These are phyloP conservation scores for Isoetes taiwanensis DNA, from an alignment of 75 land plant species.

Conservation along the genomic window DNA sequence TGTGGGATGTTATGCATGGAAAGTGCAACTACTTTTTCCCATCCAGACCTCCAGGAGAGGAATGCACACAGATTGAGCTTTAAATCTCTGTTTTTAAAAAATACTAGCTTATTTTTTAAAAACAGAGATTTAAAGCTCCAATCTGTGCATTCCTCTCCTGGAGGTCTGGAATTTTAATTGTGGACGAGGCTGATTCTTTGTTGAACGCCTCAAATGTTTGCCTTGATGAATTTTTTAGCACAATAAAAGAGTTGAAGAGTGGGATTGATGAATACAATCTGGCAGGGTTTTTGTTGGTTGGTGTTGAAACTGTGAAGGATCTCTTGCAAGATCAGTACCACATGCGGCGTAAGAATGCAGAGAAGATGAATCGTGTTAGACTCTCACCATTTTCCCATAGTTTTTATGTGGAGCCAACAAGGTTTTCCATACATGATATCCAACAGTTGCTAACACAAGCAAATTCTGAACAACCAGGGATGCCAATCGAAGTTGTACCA, in stretches of 20 bases:
- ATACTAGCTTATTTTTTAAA: no score
- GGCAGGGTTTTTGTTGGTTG: not conserved
- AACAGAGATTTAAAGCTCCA: no score
- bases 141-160: no score
- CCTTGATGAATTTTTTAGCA: constrained; percentile 6
- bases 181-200: constrained; percentile 3
- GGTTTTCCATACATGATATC: not conserved
- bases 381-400: not conserved
- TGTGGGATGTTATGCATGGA: not conserved
- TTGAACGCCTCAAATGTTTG: not conserved
- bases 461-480: not conserved
- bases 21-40: not conserved
- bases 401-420: not conserved
- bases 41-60: constrained; percentile 1
- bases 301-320: constrained; percentile 9
- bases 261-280: constrained; percentile 7
- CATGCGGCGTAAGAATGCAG: constrained; percentile 6
- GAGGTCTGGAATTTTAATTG: not conserved
- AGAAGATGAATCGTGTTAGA: not conserved
- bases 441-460: not conserved
- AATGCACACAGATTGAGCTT: constrained; percentile 6
- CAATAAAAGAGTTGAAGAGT: no score
- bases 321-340: not conserved
- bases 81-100: not conserved
- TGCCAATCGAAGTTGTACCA: not conserved